Base-by-base conservation (phyloP, 1,139 yeast genomes). In the Scheffersomyces segobiensis region DNA sequence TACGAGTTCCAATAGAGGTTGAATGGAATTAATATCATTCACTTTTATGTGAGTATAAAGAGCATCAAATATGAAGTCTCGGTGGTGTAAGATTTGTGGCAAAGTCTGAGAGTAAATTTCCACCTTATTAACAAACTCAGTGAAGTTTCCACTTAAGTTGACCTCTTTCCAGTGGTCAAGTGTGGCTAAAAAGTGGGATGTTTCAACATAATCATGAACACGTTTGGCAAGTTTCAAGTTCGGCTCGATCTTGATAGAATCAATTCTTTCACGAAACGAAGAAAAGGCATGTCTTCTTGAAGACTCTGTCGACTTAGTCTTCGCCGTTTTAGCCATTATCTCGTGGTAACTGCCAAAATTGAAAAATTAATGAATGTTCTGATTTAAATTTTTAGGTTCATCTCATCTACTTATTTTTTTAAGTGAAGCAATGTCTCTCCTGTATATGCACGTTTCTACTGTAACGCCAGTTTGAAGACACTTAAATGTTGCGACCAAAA, bases 101-200 rank as follows among this genome's bases (percentile, higher is more conserved):
- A 96, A 77, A 3, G 97, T 87, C 67, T 88, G 89, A 21, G 86
- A 78, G 20, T 82, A 66, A 2, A 80, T 77, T 58, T 84, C 86
- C 2, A 89, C 83, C 56, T 82, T 80, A 18, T 82, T 83, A 5
- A 82, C 77, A 67, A 93, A 89, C 12, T 83, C 86, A 6, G 88
- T 83, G 70, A 92, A 95, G 56, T 81, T 81, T 3, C 87, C 87
- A 56, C 97, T 88, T 60, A 92, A 75, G 70, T 93, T 95, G 57
- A 92, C 85, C 69, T 95, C 98, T 61, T 80, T 82, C 98, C 98
- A 95, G 67, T 91, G 93, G 57, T 89, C 88, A 60, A 91, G 79
- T 0, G 97, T 87, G 6, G 96, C 83, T 49, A 88, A 74, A 65
- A 93, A 91, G 72, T 89, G 95, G 1, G 97, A 92, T 2, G 87